Evolutionary conservation across 148 eudicot species (phyloP).

Genomic region (Chenopodium suecicum): DNA sequence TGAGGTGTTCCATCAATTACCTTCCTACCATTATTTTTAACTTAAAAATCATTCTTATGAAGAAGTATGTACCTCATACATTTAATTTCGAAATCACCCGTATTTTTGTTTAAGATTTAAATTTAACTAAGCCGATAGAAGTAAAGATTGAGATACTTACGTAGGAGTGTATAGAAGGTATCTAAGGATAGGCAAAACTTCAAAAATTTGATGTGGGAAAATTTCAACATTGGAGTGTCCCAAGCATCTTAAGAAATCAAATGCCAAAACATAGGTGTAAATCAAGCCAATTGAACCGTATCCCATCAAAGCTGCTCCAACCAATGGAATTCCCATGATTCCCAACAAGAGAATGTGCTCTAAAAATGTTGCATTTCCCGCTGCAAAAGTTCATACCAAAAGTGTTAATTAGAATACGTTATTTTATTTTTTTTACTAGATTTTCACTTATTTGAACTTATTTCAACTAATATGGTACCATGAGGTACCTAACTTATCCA

Average conservation of each 20-base stretch:
- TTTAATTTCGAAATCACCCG: too few species aligned
- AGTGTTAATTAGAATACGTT: background rate
- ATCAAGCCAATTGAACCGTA: conserved; percentile 59
- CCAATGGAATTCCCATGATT: conserved; percentile 56
- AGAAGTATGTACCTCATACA: too few species aligned
- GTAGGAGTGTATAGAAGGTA: conserved; percentile 73
- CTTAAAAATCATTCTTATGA: too few species aligned
- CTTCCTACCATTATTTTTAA: background rate
- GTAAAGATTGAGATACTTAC: conserved; percentile 41
- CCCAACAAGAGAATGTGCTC: conserved; percentile 56
- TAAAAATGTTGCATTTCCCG: conserved; percentile 61
- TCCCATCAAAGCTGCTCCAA: conserved; percentile 51
- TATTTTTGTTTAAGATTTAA: too few species aligned
- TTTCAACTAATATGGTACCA: too few species aligned
- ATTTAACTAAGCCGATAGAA: background rate
- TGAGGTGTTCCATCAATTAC: background rate
- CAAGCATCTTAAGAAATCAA: conserved; percentile 76
- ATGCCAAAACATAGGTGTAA: conserved; percentile 55
- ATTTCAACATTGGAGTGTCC: conserved; percentile 71
- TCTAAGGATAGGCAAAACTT: conserved; percentile 53
- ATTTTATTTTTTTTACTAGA: too few species aligned
- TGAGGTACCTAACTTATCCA: too few species aligned
- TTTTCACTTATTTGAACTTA: too few species aligned
- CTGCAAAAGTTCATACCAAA: conserved; percentile 38
- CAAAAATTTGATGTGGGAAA: conserved; percentile 62